Evolutionary conservation across 2,329 filamentous ascomycete species (phyloP).

Genomic region (Fusarium scirpi): DNA sequence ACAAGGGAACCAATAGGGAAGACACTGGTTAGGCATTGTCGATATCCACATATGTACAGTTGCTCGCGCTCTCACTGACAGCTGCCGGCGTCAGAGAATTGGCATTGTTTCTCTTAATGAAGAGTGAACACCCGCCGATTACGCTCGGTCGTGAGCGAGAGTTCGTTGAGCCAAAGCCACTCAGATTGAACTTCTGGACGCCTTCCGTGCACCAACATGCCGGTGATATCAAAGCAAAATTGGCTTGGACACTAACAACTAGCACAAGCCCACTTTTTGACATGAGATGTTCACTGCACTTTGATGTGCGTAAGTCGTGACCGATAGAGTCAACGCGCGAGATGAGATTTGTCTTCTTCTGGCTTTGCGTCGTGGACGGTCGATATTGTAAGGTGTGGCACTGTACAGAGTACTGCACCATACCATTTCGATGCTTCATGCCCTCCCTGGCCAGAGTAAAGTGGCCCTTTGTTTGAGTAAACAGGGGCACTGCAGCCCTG

Average conservation of each 20-base stretch:
- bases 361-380: constrained; percentile 7
- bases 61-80: constrained; percentile 21
- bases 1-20: constrained; percentile 36
- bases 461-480: constrained; percentile 34
- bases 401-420: constrained; percentile 7
- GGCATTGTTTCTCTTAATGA: constrained; percentile 29
- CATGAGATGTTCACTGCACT: constrained; percentile 17
- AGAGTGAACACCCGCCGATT: constrained; percentile 14
- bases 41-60: constrained; percentile 32
- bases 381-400: constrained; percentile 22
- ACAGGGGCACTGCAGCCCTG: constrained; percentile 35
- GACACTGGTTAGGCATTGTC: constrained; percentile 33
- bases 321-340: constrained; percentile 23
- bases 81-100: constrained; percentile 15
- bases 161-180: constrained; percentile 25
- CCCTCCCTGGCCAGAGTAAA: constrained; percentile 35
- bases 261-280: constrained; percentile 20
- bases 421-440: constrained; percentile 19
- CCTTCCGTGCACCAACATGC: constrained; percentile 29
- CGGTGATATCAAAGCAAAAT: constrained; percentile 27
- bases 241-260: constrained; percentile 18
- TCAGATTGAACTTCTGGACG: constrained; percentile 18
- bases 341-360: constrained; percentile 28
- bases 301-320: neutral
- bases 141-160: constrained; percentile 38